Evolutionary conservation across 1,284 basidiomycete species (phyloP).

Genomic region (Agroathelia rolfsii): DNA sequence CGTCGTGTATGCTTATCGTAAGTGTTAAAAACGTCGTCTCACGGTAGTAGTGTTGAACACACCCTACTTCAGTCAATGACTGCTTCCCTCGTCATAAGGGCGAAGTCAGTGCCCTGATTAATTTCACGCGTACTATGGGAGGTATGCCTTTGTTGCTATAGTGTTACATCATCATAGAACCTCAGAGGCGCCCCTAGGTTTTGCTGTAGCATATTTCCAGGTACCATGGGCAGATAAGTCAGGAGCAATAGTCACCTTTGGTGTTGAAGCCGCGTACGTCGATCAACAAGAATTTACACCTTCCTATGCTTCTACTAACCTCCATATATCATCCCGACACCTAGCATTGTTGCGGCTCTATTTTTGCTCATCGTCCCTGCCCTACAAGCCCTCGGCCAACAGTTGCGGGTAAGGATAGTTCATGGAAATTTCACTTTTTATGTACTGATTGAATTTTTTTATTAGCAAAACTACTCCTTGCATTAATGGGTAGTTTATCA

Average conservation of each 20-base stretch:
- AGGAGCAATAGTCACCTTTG: conserved; percentile 49
- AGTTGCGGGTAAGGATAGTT: conserved; percentile 36
- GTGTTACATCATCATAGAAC: not conserved
- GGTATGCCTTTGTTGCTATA: conserved; percentile 20
- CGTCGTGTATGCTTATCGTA: conserved; percentile 38
- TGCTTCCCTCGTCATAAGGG: conserved; percentile 43
- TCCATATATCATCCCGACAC: not conserved
- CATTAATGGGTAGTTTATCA: too few relatives aligned
- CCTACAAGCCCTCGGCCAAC: conserved; percentile 37
- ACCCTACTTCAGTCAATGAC: conserved; percentile 37
- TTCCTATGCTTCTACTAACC: not conserved
- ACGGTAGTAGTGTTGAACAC: conserved; percentile 11
- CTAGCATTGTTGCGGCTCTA: conserved; percentile 36
- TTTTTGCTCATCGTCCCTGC: conserved; percentile 44
- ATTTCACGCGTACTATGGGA: conserved; percentile 46
- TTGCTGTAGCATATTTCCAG: conserved; percentile 57
- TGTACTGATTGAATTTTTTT: too few relatives aligned
- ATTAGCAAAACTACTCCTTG: too few relatives aligned
- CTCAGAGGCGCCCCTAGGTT: conserved; percentile 23
- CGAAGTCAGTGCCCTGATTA: conserved; percentile 50
- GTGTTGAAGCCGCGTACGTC: conserved; percentile 45
- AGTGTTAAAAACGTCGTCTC: not conserved
- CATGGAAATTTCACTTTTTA: too few relatives aligned
- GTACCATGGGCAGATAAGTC: conserved; percentile 45
- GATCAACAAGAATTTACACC: not conserved